Evolutionary conservation across 2,329 filamentous ascomycete genomes (phyloP).

Genomic region (Volutella citrinella): DNA sequence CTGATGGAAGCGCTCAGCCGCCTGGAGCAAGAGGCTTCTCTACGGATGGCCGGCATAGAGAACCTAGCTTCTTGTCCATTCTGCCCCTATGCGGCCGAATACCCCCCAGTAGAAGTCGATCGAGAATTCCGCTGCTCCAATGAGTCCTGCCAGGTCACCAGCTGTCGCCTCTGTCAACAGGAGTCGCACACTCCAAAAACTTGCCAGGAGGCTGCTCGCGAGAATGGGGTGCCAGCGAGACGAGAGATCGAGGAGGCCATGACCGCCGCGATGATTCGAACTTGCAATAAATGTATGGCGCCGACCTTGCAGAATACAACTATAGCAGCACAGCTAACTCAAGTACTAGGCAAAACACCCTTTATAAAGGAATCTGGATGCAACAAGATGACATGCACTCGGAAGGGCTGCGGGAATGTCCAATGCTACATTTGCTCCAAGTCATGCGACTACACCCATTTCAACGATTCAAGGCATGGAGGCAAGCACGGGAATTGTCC

Average conservation of each 20-base stretch:
- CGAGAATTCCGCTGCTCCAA: conserved; percentile 72
- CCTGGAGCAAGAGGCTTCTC: conserved; percentile 66
- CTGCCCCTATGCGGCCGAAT: conserved; percentile 76
- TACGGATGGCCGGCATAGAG: conserved; percentile 68
- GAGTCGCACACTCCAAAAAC: conserved; percentile 69
- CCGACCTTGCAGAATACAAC: conserved; percentile 8
- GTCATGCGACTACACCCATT: conserved; percentile 67
- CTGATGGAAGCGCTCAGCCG: conserved; percentile 62
- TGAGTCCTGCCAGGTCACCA: conserved; percentile 59
- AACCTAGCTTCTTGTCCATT: conserved; percentile 76
- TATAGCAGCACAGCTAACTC: no score
- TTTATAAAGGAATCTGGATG: conserved; percentile 79
- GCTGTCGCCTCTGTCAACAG: conserved; percentile 65
- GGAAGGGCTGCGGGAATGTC: conserved; percentile 46
- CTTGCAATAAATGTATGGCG: conserved; percentile 62
- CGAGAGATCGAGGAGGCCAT: conserved; percentile 79
- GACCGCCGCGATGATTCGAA: conserved; percentile 73
- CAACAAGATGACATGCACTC: conserved; percentile 77
- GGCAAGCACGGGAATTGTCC: conserved; percentile 58
- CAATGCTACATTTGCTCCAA: conserved; percentile 73
- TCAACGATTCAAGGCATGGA: conserved; percentile 50
- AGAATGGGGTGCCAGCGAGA: conserved; percentile 58
- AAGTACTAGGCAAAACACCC: conserved; percentile 60
- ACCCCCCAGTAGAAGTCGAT: conserved; percentile 62
- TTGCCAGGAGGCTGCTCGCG: conserved; percentile 64